Conservation (phyloP, 352 stramenopile genomes). For the Phytophthora meadii region DNA sequence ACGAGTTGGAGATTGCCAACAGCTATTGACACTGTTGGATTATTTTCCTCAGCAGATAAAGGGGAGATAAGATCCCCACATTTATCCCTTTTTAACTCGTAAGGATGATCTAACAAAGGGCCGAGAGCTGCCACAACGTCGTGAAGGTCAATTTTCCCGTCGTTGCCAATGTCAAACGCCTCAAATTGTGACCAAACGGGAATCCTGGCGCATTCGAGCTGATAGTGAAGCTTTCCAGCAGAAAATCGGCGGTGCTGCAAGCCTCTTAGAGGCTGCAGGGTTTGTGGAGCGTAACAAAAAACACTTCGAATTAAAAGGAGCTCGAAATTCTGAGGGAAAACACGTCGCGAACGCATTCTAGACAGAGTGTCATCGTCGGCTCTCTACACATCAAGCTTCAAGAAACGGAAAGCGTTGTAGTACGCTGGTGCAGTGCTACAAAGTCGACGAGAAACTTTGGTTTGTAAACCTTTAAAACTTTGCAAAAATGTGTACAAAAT, state of each 20-base stretch:
- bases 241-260: too few relatives aligned
- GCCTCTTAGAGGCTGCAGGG: too few relatives aligned
- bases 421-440: slow-evolving; percentile 60
- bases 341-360: slow-evolving; percentile 43
- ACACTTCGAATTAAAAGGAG: too few relatives aligned
- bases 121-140: slow-evolving; percentile 69
- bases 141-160: slow-evolving; percentile 53
- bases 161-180: slow-evolving; percentile 59
- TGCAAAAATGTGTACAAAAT: background rate
- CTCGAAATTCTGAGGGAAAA: too few relatives aligned
- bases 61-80: slow-evolving; percentile 1
- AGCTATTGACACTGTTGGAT: slow-evolving; percentile 41
- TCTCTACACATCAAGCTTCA: slow-evolving; percentile 16
- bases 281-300: too few relatives aligned
- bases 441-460: slow-evolving; percentile 46
- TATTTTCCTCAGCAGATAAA: background rate
- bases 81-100: slow-evolving; percentile 33
- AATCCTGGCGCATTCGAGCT: background rate
- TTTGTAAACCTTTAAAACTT: slow-evolving; percentile 17
- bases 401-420: slow-evolving; percentile 45
- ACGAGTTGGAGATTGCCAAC: slow-evolving; percentile 51
- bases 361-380: slow-evolving; percentile 21
- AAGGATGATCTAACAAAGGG: slow-evolving; percentile 59
- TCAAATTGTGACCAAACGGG: slow-evolving; percentile 52
- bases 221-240: too few relatives aligned